Conservation (phyloP, 768 basidiomycete genomes). For the Pulveroboletus sp. region DNA sequence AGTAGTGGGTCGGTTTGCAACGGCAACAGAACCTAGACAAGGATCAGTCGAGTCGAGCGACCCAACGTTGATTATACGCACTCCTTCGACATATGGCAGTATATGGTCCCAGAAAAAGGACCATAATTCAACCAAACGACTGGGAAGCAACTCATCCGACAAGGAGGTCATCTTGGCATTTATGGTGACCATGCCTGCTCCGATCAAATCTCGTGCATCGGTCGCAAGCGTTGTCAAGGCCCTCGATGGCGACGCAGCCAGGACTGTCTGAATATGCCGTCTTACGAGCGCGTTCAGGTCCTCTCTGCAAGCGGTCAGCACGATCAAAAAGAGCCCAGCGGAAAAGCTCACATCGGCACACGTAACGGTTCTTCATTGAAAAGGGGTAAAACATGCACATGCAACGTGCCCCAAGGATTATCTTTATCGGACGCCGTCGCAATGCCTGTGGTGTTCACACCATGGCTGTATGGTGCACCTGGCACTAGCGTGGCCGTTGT, state of each 20-base stretch:
- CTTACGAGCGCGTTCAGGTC: conserved; percentile 83
- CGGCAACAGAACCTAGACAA: conserved; percentile 54
- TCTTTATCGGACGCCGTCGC: conserved; percentile 46
- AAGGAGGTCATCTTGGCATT: conserved; percentile 77
- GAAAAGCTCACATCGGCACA: conserved; percentile 66
- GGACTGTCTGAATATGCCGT: conserved; percentile 70
- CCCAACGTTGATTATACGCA: conserved; percentile 35
- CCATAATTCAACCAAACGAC: conserved; percentile 85
- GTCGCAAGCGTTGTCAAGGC: conserved; percentile 71
- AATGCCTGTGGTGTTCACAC: conserved; percentile 17
- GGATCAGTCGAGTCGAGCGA: conserved; percentile 13
- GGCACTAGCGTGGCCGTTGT: conserved; percentile 31
- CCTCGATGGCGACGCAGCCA: conserved; percentile 71
- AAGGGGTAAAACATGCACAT: conserved; percentile 84
- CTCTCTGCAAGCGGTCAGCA: conserved; percentile 52
- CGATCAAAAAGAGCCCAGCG: not conserved
- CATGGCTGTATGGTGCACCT: conserved; percentile 35
- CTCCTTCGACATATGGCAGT: conserved; percentile 84
- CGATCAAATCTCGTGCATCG: conserved; percentile 81
- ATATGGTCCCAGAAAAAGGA: conserved; percentile 92
- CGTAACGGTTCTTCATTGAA: conserved; percentile 90
- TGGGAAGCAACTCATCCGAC: conserved; percentile 76
- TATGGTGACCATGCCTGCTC: conserved; percentile 87
- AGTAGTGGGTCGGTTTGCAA: conserved; percentile 62
- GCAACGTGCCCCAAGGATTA: conserved; percentile 77